Evolutionary conservation across 2,329 filamentous ascomycete genomes (phyloP), one percentile per base, ranked within the genome.

Genomic region (Penicillium sp.): DNA sequence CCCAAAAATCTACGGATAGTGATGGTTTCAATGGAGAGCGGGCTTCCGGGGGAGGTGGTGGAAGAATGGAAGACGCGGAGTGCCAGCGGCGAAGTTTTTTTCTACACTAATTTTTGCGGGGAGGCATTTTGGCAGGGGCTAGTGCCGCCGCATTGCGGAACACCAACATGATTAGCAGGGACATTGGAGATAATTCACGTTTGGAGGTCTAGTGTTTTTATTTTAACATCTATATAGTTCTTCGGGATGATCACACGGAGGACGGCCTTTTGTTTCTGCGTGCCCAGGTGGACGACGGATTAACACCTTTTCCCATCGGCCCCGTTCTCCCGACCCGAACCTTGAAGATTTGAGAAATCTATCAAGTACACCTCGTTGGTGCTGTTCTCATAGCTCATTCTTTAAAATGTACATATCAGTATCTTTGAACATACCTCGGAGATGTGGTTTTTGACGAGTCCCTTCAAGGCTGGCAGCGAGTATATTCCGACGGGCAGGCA

Each of bases 181-280:
- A 48, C 21, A 13, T 27, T 39, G 45, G 29, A 13, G n/a, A 45
- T 29, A 47, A 51, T 56, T 56, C 45, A 52, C 26, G 9, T 55
- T 54, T 29, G 44, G 35, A 48, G 48, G 35, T 27, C 43, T 24
- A 33, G 22, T 54, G 31, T 33, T 52, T 55, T 44, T 56, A 49
- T 55, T 44, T 19, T 29, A 60, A 31, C 44, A 33, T 54, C 65
- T 68, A 60, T 65, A 66, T 70, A 63, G 57, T 67, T 62, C 46
- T 50, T 58, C 58, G 56, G 64, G 68, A 68, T 72, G 66, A 70
- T 73, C 65, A 63, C 61, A 69, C 72, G 71, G 72, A 71, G 70
- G 64, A 68, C 70, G 72, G 72, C 70, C 65, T 74, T 74, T 75
- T 69, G 70, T 75, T 75, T 75, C 72, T 75, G 72, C 72, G 72